phyloP scores from a whole-genome alignment of 345 rosid species.

The Carallia brachiata region DNA sequence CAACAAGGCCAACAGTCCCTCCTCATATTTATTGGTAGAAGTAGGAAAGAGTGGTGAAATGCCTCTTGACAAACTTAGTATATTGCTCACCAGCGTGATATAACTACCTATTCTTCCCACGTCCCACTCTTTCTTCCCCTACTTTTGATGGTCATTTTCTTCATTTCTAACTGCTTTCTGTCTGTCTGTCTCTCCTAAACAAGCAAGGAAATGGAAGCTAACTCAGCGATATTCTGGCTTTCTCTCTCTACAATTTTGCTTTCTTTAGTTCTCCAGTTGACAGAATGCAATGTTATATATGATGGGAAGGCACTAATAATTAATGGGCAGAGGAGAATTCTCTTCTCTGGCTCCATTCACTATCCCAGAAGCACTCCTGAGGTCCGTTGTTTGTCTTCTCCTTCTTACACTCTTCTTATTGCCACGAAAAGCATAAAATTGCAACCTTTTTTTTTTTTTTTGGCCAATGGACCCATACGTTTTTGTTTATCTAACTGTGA shows the following conservation, averaged over 20 bases:
- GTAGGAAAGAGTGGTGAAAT: too few species aligned
- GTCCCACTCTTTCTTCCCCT: constrained; percentile 18
- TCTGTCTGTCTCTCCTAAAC: constrained; percentile 8
- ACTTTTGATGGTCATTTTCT: constrained; percentile 10
- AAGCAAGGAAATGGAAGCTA: constrained; percentile 30
- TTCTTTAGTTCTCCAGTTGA: constrained; percentile 16
- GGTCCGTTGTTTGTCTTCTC: constrained; percentile 15
- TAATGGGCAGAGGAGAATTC: constrained; percentile 50
- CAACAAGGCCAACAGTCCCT: too few species aligned
- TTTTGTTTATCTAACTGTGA: background rate
- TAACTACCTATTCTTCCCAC: background rate
- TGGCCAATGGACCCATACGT: too few species aligned
- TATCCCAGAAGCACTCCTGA: constrained; percentile 72
- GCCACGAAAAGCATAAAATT: background rate
- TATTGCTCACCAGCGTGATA: constrained; percentile 9
- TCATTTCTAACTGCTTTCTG: constrained; percentile 1
- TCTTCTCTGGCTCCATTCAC: constrained; percentile 69
- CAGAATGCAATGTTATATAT: constrained; percentile 41
- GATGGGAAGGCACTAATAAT: constrained; percentile 55
- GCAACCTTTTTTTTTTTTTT: background rate
- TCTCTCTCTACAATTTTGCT: constrained; percentile 26
- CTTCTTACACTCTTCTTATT: background rate
- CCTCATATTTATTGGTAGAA: too few species aligned
- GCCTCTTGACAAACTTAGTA: background rate
- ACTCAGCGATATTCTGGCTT: constrained; percentile 30